Base-by-base conservation (phyloP, 345 rosid species). In the Camelina hispida region DNA sequence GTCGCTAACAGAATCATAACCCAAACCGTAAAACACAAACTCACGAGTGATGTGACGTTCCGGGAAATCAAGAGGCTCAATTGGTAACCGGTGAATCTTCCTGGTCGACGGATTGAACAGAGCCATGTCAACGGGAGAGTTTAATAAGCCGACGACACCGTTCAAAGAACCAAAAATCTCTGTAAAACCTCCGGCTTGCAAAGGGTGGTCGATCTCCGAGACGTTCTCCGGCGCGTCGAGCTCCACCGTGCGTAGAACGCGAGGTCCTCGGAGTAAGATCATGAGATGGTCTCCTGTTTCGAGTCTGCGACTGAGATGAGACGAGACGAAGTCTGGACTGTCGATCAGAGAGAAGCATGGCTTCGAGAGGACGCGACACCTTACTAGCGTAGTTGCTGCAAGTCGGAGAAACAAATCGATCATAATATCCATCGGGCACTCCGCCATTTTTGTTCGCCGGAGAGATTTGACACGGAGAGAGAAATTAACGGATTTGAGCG, bases 111-210 rank as follows among this genome's bases (percentile, higher is more conserved):
- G 87, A 14, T 87, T 85, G 78, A 82, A 79, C 12, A 87, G 15
- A 53, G 87, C 83, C 42, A 85, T 43, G 17, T 80, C 88, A 9
- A 66, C 50, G 1, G 78, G 82, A 48, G 84, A 78, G 72, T 87
- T 85, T 0, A 52, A 56, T 28, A 85, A 52, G 12, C 83, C 84
- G 38, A 87, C 74, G 66, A 85, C 34, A 18, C 87, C 88, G 72
- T 83, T 69, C 55, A 78, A 80, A 3, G 88, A 82, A 5, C 88
- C 88, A 38, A 84, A 79, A 5, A 85, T 78, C 65, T 72, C 73
- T 13, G 84, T 71, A 4, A 70, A 77, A 30, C 83, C 76, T 37
- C 65, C 75, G 60, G 64, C 22, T 83, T 80, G 74, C 35, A 84
- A 48, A 16, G 86, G 83, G 57, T 80, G 78, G 9, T 74, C 81